phyloP scores from a whole-genome alignment of 768 basidiomycete species.

The Mycena capillaripes region DNA sequence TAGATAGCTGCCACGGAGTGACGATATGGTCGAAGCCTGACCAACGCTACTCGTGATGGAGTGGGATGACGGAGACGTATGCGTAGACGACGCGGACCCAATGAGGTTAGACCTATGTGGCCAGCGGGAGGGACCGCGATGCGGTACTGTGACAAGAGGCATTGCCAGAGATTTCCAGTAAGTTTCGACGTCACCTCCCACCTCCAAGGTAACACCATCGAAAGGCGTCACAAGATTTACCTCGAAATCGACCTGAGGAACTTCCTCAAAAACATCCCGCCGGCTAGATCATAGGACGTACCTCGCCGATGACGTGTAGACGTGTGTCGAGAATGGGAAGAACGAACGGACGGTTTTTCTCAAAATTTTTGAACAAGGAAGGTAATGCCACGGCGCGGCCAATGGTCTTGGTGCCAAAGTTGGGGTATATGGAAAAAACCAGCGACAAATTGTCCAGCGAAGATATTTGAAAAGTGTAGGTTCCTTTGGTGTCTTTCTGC shows the following conservation, averaged over 20 bases:
- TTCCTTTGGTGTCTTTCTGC: conserved; percentile 75
- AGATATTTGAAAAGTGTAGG: conserved; percentile 90
- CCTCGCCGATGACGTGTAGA: conserved; percentile 95
- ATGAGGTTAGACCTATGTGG: conserved; percentile 59
- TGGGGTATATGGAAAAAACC: conserved; percentile 96
- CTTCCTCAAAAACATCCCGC: not conserved
- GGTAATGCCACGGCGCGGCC: conserved; percentile 92
- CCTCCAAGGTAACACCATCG: conserved; percentile 91
- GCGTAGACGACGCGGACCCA: conserved; percentile 59
- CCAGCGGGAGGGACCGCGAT: conserved; percentile 53
- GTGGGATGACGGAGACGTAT: conserved; percentile 80
- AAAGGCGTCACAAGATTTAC: conserved; percentile 90
- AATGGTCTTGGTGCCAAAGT: conserved; percentile 97
- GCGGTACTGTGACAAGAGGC: conserved; percentile 59
- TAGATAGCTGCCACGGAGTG: conserved; percentile 90
- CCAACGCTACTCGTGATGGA: conserved; percentile 60
- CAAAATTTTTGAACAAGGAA: conserved; percentile 72
- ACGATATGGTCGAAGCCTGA: conserved; percentile 86
- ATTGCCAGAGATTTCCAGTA: conserved; percentile 94
- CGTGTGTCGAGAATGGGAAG: conserved; percentile 93
- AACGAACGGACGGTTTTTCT: conserved; percentile 66
- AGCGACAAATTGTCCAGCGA: conserved; percentile 80
- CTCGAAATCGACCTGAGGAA: conserved; percentile 85
- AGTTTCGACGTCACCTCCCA: conserved; percentile 95
- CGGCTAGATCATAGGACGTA: conserved; percentile 46